phyloP scores from a whole-genome alignment of 768 basidiomycete species.

The Naganishia friedmannii region DNA sequence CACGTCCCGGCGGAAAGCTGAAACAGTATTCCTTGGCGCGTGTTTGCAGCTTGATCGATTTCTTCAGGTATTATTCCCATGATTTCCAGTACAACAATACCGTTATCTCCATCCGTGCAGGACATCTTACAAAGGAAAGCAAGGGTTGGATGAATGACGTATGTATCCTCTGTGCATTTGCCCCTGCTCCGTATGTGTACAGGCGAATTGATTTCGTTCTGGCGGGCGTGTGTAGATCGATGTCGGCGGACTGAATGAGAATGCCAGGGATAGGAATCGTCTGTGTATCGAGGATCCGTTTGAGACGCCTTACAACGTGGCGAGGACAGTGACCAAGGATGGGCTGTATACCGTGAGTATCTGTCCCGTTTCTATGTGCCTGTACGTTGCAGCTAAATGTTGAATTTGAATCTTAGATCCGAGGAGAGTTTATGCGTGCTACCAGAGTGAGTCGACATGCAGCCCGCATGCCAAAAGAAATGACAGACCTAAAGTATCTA shows the following conservation, averaged over 20 bases:
- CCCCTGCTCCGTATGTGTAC: neutral
- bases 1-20: too few species aligned
- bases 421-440: constrained; percentile 97
- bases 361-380: neutral
- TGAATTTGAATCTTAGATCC: constrained; percentile 62
- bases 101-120: constrained; percentile 85
- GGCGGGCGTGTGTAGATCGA: constrained; percentile 42
- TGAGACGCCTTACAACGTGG: constrained; percentile 92
- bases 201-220: constrained; percentile 16
- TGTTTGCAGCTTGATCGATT: constrained; percentile 83
- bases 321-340: constrained; percentile 92
- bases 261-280: constrained; percentile 77
- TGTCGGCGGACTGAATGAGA: constrained; percentile 54
- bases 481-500: neutral
- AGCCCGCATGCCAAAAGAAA: neutral
- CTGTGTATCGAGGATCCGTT: constrained; percentile 99
- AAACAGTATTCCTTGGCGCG: too few species aligned
- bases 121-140: constrained; percentile 78
- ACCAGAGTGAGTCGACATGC: constrained; percentile 53
- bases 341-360: constrained; percentile 80
- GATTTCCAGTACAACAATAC: constrained; percentile 89
- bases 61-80: constrained; percentile 92
- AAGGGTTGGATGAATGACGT: constrained; percentile 97
- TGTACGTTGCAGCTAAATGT: neutral
- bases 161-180: constrained; percentile 45